Base-by-base conservation (phyloP, 225 moss, liverwort and hornwort species). In the Pseudisothecium myosuroides region DNA sequence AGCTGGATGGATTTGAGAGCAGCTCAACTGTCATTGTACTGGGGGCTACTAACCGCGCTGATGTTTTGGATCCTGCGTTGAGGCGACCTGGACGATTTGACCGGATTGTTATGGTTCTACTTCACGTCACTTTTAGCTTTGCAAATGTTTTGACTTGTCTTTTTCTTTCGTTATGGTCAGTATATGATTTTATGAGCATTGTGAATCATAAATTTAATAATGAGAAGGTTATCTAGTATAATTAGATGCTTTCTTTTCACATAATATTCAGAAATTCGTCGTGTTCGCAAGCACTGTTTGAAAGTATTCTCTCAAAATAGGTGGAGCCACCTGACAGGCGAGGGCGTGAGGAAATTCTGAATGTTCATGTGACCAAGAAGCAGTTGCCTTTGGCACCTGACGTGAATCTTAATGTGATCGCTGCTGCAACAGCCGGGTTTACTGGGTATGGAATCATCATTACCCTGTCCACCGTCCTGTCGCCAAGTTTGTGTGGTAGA, bases 1-100 rank as follows among this genome's bases (percentile, higher is more conserved):
- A 98, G 89, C 91, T 98, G 95, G 98, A 98, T 94, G 98, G 98
- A 88, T 98, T 98, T 90, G 98, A 98, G 88, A 98, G 98, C 94
- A 97, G 96, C 86, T 97, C 98, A 62, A 95, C 98, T 67, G 97
- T 98, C 62, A 98, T 98, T 90, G 98, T 98, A 6, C 95, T 98
- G 82, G 98, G 96, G 82, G 98, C 98, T 80, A 98, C 98, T 64
- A 98, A 98, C 87, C 96, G 98, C 60, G 98, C 98, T 59, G 98
- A 98, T 95, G 97, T 98, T 87, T 89, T 98, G 86, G 98, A 98
- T 89, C 98, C 96, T 89, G 98, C 98, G 56, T 91, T 98, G 76
- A 95, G 97, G 78, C 94, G 98, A 80, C 98, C 98, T 91, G 98
- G 98, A 84, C 98, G 98, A 68, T 98, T 98, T 93, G 98, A 98